Conservation (phyloP, 345 rosid genomes). For the Linum usitatissimum region DNA sequence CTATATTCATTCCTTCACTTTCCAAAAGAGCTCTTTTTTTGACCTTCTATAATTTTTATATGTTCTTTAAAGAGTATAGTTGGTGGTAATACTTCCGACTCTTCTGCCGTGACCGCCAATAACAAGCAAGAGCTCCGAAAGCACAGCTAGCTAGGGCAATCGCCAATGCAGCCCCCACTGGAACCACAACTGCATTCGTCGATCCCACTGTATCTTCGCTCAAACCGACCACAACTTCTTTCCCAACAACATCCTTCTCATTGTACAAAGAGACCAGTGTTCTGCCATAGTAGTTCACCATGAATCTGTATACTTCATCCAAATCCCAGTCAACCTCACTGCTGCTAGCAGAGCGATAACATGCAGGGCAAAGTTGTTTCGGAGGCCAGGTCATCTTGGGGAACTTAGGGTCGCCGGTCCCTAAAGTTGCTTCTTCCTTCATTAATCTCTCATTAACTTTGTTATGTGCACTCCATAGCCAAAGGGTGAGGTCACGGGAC, state of each 20-base stretch:
- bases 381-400: slow-evolving; percentile 95
- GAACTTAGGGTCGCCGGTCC: slow-evolving; percentile 77
- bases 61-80: slow-evolving; percentile 74
- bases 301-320: slow-evolving; percentile 69
- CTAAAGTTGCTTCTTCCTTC: slow-evolving; percentile 67
- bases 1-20: slow-evolving; percentile 16
- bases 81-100: slow-evolving; percentile 86
- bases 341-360: slow-evolving; percentile 35
- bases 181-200: slow-evolving; percentile 72
- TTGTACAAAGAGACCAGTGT: slow-evolving; percentile 54
- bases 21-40: slow-evolving; percentile 16
- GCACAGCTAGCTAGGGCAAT: slow-evolving; percentile 95
- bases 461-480: slow-evolving; percentile 94
- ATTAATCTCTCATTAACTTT: slow-evolving; percentile 69
- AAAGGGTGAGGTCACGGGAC: slow-evolving; percentile 65
- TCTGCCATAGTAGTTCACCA: slow-evolving; percentile 56
- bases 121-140: slow-evolving; percentile 91
- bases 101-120: slow-evolving; percentile 96
- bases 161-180: slow-evolving; percentile 92
- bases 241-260: slow-evolving; percentile 33
- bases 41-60: slow-evolving; percentile 39
- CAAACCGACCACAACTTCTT: slow-evolving; percentile 28
- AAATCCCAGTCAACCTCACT: slow-evolving; percentile 48
- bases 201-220: slow-evolving; percentile 51
- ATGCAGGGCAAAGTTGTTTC: slow-evolving; percentile 69